Evolutionary conservation across 164 flowering plant species (phyloP), one percentile per base, ranked within the genome.

Genomic region (Stephania yunnanensis): DNA sequence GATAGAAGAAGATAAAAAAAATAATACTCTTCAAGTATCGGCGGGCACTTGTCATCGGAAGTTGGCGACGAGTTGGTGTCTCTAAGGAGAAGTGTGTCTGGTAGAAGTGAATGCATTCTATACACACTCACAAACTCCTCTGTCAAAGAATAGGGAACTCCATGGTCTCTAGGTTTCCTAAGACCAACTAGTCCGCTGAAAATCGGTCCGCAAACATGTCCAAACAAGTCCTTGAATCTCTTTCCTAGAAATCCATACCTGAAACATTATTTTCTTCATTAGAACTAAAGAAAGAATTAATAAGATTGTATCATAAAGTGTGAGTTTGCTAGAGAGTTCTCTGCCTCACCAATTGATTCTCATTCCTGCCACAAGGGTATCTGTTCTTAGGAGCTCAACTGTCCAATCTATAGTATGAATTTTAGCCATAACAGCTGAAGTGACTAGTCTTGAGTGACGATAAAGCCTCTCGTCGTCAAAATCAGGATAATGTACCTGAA

Each of bases 401-500:
- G 88, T 86, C 89, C 89, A 87, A 73, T 87, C 89, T 70, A 87
- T 87, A 46, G 88, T 87, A 73, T 87, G 89, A 70, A 87, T 50
- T 76, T 87, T 87, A 29, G 89, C 89, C 74, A 87, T 84, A 15
- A 85, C 87, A 25, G 89, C 89, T 1, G 89, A 85, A 65, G 87
- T 87, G 48, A 87, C 89, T 65, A 87, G 46, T 71, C 87, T 83
- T 29, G 88, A 88, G 70, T 83, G 80, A 52, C 76, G 83, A 58
- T 82, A 87, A 1, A 87, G 82, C 70, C 76, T 74, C 72, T 87
- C 87, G 53, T 87, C 88, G 22, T 86, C 83, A 2, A 85, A 48
- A 31, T 82, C 74, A n/a, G 82, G 84, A 67, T 87, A 80, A 53
- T 84, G 67, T 30, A 10, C 81, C 89, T 36, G 68, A 71, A 46